These are phyloP conservation scores for Camptophora hylomeconis DNA, from an alignment of 2,329 filamentous ascomycete genomes.

Conservation along the genomic window DNA sequence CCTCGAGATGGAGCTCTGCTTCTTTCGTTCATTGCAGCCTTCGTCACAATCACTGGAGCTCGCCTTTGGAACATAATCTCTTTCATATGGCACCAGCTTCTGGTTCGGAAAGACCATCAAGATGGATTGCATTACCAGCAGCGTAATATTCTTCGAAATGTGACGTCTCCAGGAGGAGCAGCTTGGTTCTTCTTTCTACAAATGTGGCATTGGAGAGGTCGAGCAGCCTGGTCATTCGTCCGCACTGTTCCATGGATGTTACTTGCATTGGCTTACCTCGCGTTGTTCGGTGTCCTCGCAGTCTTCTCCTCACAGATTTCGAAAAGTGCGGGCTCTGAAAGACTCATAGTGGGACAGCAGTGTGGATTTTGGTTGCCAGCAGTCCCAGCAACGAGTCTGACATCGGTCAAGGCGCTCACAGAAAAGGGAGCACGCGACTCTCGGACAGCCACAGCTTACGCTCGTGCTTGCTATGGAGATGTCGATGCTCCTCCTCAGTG, in stretches of 20 bases:
- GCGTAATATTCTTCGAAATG: slow-evolving; percentile 9
- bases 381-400: too few species aligned
- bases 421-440: too few species aligned
- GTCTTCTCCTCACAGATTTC: slow-evolving; percentile 8
- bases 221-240: slow-evolving; percentile 1
- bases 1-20: slow-evolving; percentile 6
- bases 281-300: slow-evolving; percentile 1
- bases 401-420: too few species aligned
- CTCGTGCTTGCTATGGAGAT: background rate
- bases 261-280: slow-evolving; percentile 2
- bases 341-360: slow-evolving; percentile 1
- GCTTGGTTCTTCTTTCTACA: slow-evolving; percentile 5
- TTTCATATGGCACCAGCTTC: slow-evolving; percentile 8
- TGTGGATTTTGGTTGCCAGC: too few species aligned
- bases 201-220: slow-evolving; percentile 3
- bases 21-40: slow-evolving; percentile 10
- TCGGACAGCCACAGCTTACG: too few species aligned
- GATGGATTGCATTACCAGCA: slow-evolving; percentile 12
- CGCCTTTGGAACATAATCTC: slow-evolving; percentile 10
- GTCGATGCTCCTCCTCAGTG: background rate
- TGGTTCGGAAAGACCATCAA: slow-evolving; percentile 3
- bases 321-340: slow-evolving; percentile 1
- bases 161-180: slow-evolving; percentile 4
- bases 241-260: slow-evolving; percentile 5
- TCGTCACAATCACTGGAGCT: slow-evolving; percentile 7